phyloP scores from a whole-genome alignment of 2,329 filamentous ascomycete genomes.

The Sarocladium oryzae region DNA sequence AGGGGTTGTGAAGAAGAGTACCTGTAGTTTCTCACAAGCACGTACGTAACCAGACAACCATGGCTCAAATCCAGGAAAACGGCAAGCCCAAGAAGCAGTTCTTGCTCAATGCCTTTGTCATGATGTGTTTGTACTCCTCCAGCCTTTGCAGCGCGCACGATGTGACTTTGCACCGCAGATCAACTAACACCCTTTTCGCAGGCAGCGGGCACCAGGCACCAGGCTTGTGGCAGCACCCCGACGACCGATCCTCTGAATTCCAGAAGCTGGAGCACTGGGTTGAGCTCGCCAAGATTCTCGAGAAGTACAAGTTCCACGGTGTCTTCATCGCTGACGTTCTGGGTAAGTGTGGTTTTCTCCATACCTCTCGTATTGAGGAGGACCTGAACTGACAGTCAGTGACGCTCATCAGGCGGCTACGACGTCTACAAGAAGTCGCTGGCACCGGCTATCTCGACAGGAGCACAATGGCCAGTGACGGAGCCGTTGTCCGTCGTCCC shows the following conservation, averaged over 20 bases:
- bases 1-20: too few relatives aligned
- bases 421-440: conserved; percentile 62
- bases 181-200: conserved; percentile 10
- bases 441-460: conserved; percentile 53
- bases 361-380: too few relatives aligned
- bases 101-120: conserved; percentile 38
- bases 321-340: conserved; percentile 64
- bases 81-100: conserved; percentile 27
- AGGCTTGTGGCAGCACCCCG: conserved; percentile 52
- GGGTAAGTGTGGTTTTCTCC: too few relatives aligned
- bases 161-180: too few relatives aligned
- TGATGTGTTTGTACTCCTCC: conserved; percentile 26
- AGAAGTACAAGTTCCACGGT: conserved; percentile 56
- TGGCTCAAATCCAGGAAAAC: not conserved
- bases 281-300: conserved; percentile 51
- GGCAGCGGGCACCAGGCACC: conserved; percentile 41
- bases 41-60: too few relatives aligned
- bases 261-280: conserved; percentile 56
- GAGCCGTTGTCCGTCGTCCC: conserved; percentile 59
- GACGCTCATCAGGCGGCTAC: conserved; percentile 56
- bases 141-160: conserved; percentile 14
- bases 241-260: conserved; percentile 56
- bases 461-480: conserved; percentile 65
- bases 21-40: too few relatives aligned
- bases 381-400: too few relatives aligned